A percentile compares a stretch with the other conserved stretches of the same genome.
Evolutionary conservation across 352 stramenopile genomes (phyloP).

Genomic region (Aphanomyces stellatus): DNA sequence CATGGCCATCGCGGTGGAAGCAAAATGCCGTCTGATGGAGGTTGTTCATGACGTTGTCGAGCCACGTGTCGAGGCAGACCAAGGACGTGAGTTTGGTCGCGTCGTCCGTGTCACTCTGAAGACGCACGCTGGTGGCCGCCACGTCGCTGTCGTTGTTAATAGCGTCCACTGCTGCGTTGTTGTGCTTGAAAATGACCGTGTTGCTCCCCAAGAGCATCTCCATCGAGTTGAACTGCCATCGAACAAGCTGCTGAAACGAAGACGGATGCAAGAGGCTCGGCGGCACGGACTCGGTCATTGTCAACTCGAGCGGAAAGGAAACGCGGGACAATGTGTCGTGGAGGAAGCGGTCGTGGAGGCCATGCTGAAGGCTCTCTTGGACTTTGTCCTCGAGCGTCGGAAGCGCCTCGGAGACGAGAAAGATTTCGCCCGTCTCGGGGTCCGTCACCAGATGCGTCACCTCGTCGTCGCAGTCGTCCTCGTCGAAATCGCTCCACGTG

Average conservation of each 20-base stretch:
- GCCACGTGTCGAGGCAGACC: constrained; percentile 10
- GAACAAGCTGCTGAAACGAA: constrained; percentile 7
- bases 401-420: background rate
- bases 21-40: constrained; percentile 11
- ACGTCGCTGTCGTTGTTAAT: background rate
- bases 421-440: constrained; percentile 18
- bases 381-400: background rate
- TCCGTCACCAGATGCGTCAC: background rate
- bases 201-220: constrained; percentile 18
- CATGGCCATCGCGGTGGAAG: background rate
- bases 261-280: background rate
- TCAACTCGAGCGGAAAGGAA: constrained; percentile 7
- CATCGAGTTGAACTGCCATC: constrained; percentile 20
- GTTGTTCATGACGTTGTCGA: constrained; percentile 18
- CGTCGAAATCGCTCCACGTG: background rate
- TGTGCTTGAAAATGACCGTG: constrained; percentile 18
- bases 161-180: background rate
- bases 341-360: constrained; percentile 15
- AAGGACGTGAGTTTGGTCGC: background rate
- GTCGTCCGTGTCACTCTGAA: constrained; percentile 2
- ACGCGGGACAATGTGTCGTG: constrained; percentile 9
- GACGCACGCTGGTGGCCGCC: background rate
- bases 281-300: background rate
- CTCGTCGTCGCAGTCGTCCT: background rate
- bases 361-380: constrained; percentile 10